Evolutionary conservation across 805 yeast species (phyloP).

Genomic region (Nakazawaea holstii): DNA sequence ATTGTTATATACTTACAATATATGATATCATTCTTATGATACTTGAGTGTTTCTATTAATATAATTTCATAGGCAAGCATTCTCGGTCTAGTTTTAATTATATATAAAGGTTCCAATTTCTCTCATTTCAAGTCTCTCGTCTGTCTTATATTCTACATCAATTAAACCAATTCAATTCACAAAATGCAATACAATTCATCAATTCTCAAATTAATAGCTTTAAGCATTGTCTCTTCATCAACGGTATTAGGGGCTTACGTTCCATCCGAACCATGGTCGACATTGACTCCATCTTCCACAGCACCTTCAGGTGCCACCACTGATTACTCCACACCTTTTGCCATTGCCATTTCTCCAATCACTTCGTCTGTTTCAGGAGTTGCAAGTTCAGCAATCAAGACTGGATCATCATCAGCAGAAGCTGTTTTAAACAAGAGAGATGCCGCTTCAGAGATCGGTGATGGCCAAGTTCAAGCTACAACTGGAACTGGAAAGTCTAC

Average conservation of each 20-base stretch:
- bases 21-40: no score
- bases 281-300: conserved; percentile 56
- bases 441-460: no score
- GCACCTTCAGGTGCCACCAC: conserved; percentile 48
- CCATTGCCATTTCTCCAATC: conserved; percentile 59
- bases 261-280: conserved; percentile 54
- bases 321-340: conserved; percentile 51
- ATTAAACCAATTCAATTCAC: no score
- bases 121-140: no score
- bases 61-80: no score
- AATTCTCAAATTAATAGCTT: background rate
- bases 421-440: conserved; percentile 22
- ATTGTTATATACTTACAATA: no score
- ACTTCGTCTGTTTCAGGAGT: conserved; percentile 16
- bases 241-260: conserved; percentile 43
- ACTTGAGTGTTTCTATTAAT: no score
- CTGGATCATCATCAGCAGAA: conserved; percentile 21
- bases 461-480: no score
- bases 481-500: no score
- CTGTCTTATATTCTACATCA: no score
- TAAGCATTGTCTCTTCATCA: conserved; percentile 29
- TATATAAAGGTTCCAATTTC: no score
- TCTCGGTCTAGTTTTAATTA: no score
- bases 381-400: conserved; percentile 18
- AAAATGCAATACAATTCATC: conserved; percentile 6